Base-by-base conservation (phyloP, 352 stramenopile genomes). In the Pythium myriotylum region DNA sequence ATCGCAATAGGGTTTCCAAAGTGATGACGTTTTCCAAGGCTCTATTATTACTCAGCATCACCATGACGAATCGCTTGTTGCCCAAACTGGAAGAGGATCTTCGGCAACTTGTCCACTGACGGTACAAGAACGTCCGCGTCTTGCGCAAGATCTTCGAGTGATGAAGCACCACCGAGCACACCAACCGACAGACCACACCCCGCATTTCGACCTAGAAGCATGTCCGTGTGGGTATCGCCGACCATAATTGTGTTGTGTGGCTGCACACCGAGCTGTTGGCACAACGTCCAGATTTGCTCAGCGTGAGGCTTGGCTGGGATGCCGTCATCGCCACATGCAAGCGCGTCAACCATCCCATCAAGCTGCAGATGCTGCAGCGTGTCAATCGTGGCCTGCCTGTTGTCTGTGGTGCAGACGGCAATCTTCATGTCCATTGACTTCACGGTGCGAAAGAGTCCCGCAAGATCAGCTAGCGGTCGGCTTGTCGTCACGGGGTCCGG, bases 231-330 rank as follows among this genome's bases (percentile, higher is more conserved):
- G 20, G 87, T 96, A 53, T 96, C 87, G 16, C 87, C 87, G 22
- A 96, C 84, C 87, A 95, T 94, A 59, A 95, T 91, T 45, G 87
- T 88, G 65, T 94, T 94, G 69, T 91, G 80, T 19, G 87, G 82
- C 57, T 88, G 70, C 19, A 92, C 84, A 35, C 76, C 73, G 35
- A 95, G 74, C 49, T 87, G 62, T 55, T 91, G 77, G 58, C 87
- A 95, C 37, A 95, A 73, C 5, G 81, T 88, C 81, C 82, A 92
- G 54, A 95, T 91, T 74, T 94, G 87, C 60, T 94, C 87, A 19
- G 85, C 73, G 17, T 81, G 79, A 7, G 87, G 87, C 65, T 96
- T 96, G 19, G 86, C 84, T 0, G 87, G 82, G 20, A 94, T 67
- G 12, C 83, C 83, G 61, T 96, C 87, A 67, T 96, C 87, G 16